Percentiles rank a stretch among this genome's conserved stretches.
These are phyloP conservation scores for Xylariaceae sp. DNA, from an alignment of 2,329 filamentous ascomycete species.

Conservation along the genomic window DNA sequence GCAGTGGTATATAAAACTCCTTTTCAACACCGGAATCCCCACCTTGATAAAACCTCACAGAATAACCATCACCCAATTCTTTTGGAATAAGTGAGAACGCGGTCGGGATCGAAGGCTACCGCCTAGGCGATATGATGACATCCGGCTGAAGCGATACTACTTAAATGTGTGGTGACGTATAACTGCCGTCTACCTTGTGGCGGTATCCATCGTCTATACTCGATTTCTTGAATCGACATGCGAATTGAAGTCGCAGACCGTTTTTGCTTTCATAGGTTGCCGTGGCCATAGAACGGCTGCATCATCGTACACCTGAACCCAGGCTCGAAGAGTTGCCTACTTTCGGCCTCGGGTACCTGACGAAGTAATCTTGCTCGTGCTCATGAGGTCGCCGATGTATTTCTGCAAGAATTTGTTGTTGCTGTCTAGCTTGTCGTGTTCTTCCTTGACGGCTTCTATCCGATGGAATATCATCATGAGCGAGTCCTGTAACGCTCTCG, in stretches of 20 bases:
- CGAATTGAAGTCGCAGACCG: constrained; percentile 19
- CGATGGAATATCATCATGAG: constrained; percentile 88
- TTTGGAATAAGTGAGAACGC: constrained; percentile 22
- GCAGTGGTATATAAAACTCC: constrained; percentile 36
- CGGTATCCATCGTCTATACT: constrained; percentile 6
- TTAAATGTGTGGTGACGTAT: constrained; percentile 14
- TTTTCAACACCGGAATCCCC: constrained; percentile 37
- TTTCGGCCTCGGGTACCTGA: constrained; percentile 57
- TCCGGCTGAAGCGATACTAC: constrained; percentile 13
- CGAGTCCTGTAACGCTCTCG: constrained; percentile 84
- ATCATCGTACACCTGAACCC: constrained; percentile 7
- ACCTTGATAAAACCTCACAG: constrained; percentile 36
- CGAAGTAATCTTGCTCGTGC: constrained; percentile 74
- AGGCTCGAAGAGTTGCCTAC: constrained; percentile 37
- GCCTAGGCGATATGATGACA: constrained; percentile 3
- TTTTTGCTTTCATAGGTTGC: constrained; percentile 23
- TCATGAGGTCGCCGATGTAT: constrained; percentile 96
- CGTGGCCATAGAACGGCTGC: constrained; percentile 10
- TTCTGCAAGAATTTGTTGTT: constrained; percentile 98
- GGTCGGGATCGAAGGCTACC: constrained; percentile 22
- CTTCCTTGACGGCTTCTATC: constrained; percentile 90
- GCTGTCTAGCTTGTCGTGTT: constrained; percentile 94
- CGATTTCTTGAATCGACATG: constrained; percentile 8
- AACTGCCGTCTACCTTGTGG: constrained; percentile 13
- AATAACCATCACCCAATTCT: constrained; percentile 21